phyloP scores from a whole-genome alignment of 768 basidiomycete species.

The Crepidotus variabilis region DNA sequence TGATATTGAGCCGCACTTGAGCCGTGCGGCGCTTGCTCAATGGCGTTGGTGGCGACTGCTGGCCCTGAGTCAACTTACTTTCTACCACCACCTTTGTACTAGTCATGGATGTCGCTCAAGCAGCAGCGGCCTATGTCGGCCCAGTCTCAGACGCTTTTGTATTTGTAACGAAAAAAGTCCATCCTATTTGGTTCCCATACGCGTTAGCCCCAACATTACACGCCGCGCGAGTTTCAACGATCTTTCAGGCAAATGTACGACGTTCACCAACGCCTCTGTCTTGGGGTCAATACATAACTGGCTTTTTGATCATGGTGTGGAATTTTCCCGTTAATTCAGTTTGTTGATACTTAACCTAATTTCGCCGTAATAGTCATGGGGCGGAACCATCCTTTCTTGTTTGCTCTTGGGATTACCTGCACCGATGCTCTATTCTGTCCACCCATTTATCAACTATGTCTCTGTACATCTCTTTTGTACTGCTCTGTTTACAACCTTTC shows the following conservation, averaged over 20 bases:
- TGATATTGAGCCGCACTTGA: not conserved
- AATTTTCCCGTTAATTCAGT: not conserved
- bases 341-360: not conserved
- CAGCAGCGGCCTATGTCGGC: not conserved
- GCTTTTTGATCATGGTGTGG: conserved; percentile 44
- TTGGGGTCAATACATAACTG: conserved; percentile 41
- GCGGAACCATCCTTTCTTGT: conserved; percentile 41
- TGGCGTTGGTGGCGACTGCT: not conserved
- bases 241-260: conserved; percentile 36
- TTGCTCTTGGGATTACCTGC: conserved; percentile 40
- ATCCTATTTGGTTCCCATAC: conserved; percentile 37
- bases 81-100: not conserved
- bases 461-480: conserved; percentile 43
- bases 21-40: not conserved
- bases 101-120: not conserved
- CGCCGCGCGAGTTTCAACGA: conserved; percentile 40
- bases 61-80: not conserved
- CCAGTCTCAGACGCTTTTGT: not conserved
- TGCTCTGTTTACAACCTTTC: conserved; percentile 33
- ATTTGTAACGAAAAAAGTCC: conserved; percentile 27
- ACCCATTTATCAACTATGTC: conserved; percentile 46
- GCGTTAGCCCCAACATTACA: conserved; percentile 37
- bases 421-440: conserved; percentile 41
- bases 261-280: conserved; percentile 26
- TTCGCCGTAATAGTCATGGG: conserved; percentile 35